Percentiles rank a stretch among this genome's conserved stretches.
phyloP scores from a whole-genome alignment of 352 stramenopile genomes.

The Phytophthora pini region DNA sequence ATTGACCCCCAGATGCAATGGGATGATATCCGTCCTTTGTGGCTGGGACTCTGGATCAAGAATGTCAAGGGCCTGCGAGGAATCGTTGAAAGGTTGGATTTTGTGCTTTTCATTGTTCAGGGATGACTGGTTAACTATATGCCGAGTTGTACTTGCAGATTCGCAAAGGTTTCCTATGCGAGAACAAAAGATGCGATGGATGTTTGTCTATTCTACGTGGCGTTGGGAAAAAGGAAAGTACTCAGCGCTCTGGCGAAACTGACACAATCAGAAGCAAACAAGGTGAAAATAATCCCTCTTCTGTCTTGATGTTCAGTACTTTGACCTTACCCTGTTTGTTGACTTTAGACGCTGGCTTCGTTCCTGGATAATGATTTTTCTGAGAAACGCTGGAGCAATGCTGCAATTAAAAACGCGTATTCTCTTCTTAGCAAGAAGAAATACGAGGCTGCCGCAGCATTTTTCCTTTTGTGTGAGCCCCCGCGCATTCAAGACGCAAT shows the following conservation, averaged over 20 bases:
- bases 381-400: conserved; percentile 81
- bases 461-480: conserved; percentile 94
- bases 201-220: conserved; percentile 78
- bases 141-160: conserved; percentile 31
- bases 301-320: background rate
- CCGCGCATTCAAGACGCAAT: conserved; percentile 93
- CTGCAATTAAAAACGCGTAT: conserved; percentile 96
- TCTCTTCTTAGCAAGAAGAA: conserved; percentile 94
- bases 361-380: conserved; percentile 87
- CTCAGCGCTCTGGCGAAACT: conserved; percentile 77
- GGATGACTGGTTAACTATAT: background rate
- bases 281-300: conserved; percentile 42
- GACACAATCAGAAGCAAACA: conserved; percentile 71
- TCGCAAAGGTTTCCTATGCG: conserved; percentile 74
- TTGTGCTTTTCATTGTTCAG: background rate
- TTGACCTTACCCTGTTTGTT: conserved; percentile 5
- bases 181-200: conserved; percentile 76
- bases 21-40: conserved; percentile 67
- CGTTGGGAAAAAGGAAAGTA: conserved; percentile 83
- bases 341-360: conserved; percentile 63
- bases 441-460: conserved; percentile 89
- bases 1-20: conserved; percentile 66
- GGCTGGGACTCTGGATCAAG: conserved; percentile 84
- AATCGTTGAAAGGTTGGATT: conserved; percentile 65
- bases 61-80: conserved; percentile 71